Conservation (phyloP, 768 basidiomycete species). For the Phylloporus arenicola region DNA sequence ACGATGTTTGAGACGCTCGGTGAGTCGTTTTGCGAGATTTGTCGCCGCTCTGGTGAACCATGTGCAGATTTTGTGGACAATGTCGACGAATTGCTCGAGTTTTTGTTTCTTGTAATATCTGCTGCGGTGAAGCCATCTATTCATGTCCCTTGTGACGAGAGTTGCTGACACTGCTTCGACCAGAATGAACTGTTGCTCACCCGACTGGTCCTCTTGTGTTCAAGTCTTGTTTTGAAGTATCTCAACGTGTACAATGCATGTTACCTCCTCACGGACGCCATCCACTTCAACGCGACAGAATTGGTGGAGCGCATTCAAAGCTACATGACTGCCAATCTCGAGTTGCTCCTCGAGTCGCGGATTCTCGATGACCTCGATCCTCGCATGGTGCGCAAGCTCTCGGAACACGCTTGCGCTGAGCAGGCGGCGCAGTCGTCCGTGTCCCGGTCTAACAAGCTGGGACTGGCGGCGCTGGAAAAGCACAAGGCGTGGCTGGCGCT, state of each 20-base stretch:
- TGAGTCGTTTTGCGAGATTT: conserved; percentile 28
- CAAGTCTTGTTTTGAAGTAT: conserved; percentile 61
- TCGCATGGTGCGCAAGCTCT: conserved; percentile 62
- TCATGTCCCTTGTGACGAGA: neutral
- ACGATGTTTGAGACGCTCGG: conserved; percentile 71
- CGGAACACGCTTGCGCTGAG: conserved; percentile 46
- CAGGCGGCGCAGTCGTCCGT: conserved; percentile 67
- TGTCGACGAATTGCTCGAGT: conserved; percentile 74
- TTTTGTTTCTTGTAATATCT: conserved; percentile 82
- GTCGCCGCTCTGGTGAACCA: conserved; percentile 1
- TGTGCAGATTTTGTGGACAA: conserved; percentile 54
- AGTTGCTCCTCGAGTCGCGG: conserved; percentile 75
- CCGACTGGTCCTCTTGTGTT: conserved; percentile 78
- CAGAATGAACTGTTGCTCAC: conserved; percentile 90
- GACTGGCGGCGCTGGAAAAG: conserved; percentile 51
- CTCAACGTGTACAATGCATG: conserved; percentile 72
- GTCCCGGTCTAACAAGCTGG: conserved; percentile 50
- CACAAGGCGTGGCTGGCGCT: conserved; percentile 65
- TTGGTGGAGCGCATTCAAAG: conserved; percentile 68
- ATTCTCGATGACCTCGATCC: conserved; percentile 73
- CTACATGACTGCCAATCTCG: conserved; percentile 81
- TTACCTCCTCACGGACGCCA: conserved; percentile 76
- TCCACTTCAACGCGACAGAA: conserved; percentile 63
- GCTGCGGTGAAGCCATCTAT: conserved; percentile 56
- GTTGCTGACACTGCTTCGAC: neutral